These are phyloP conservation scores for Myxozyma kluyveri DNA, from an alignment of 805 yeast species.

Conservation along the genomic window DNA sequence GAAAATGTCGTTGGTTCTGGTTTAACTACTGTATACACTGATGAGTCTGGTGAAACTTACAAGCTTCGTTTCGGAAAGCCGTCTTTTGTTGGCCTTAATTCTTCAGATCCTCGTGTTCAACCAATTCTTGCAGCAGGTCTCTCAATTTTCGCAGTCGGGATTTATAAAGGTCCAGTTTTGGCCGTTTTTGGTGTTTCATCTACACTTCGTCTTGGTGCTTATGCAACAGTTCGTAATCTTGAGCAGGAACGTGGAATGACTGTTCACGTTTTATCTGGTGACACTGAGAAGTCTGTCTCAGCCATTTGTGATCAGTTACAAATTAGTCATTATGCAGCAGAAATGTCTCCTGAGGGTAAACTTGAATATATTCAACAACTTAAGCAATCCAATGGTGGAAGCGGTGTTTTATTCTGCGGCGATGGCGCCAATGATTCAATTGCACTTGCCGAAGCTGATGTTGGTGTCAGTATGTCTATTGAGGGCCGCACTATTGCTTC, in stretches of 20 bases:
- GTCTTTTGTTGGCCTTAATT: conserved; percentile 2
- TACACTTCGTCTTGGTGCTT: conserved; percentile 6
- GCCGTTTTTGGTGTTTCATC: conserved; percentile 16
- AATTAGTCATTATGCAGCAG: conserved; percentile 12
- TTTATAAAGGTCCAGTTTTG: conserved; percentile 3
- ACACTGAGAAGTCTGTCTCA: conserved; percentile 7
- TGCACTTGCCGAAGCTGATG: conserved; percentile 84
- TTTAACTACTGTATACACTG: conserved; percentile 1
- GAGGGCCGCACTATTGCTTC: conserved; percentile 18
- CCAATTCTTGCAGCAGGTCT: conserved; percentile 1
- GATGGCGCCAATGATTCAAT: conserved; percentile 94
- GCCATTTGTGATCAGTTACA: conserved; percentile 11
- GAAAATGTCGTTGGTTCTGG: conserved; percentile 19
- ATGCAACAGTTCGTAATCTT: neutral
- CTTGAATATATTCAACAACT: conserved; percentile 14
- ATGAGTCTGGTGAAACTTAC: neutral
- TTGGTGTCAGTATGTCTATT: conserved; percentile 51
- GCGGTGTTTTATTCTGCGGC: conserved; percentile 75
- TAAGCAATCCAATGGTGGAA: neutral
- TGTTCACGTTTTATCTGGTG: conserved; percentile 22
- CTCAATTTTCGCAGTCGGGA: conserved; percentile 12
- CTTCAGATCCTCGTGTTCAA: neutral
- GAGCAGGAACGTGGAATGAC: conserved; percentile 2
- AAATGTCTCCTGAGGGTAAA: conserved; percentile 19
- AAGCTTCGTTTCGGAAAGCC: conserved; percentile 11